Evolutionary conservation across 192 early-diverging fungal genomes (phyloP), one percentile per base, ranked within the genome.

Genomic region (Dissophora ornata): DNA sequence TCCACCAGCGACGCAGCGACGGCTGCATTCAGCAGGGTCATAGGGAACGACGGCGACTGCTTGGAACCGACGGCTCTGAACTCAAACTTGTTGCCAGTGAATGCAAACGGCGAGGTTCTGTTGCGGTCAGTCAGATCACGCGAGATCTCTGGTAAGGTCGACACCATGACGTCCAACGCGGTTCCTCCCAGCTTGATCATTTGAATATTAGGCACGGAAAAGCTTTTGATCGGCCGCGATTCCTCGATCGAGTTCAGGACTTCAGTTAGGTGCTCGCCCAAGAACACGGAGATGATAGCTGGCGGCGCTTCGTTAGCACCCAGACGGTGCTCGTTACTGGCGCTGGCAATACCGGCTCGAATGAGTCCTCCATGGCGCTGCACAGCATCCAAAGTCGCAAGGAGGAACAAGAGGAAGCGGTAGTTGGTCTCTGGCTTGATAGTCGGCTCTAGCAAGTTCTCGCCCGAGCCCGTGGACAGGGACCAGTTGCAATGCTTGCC

Each of bases 41-140:
- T 89, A 26, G 97, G 96, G 91, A 97, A 97, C 49, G 97, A 96
- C 24, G 95, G 93, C 32, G 95, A 96, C 84, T 97, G 95, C 87
- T 97, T 97, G 67, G 97, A 96, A 48, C 97, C 97, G 33, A 97
- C 96, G 34, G 97, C 95, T 82, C 95, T 93, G 95, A 97, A 99
- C 89, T 99, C 97, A 70, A 99, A 99, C 89, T 99, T 99, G 93
- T 99, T 99, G 45, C 97, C 97, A 55, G 97, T 99, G 83, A 99
- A 99, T 55, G 97, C 97, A 67, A 99, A 98, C 36, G 97, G 96
- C 42, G 95, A 97, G 25, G 97, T 99, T 79, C 96, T 93, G 91
- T 99, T 99, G 85, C 97, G 95, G 84, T 99, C 97, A 19, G 97
- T 99, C 78, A 99, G 83, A 84, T 99, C 97, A 79, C 97, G 95